Evolutionary conservation across 139 green algal species (phyloP).

Genomic region (Chlamydomonas schloesseri): DNA sequence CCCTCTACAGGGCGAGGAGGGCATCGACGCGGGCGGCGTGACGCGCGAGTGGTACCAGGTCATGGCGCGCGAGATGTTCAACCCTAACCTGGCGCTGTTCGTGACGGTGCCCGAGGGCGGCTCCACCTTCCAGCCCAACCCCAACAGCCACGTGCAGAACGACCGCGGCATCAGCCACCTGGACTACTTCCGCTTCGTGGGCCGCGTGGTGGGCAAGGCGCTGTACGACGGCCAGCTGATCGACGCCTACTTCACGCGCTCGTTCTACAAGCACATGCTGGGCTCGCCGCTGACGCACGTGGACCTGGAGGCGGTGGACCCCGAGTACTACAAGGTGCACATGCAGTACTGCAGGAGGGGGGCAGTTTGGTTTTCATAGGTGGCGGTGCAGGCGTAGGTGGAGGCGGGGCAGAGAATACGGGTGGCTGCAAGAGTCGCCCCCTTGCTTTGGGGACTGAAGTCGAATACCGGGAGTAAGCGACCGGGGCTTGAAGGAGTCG

Average conservation of each 20-base stretch:
- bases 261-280: constrained; percentile 99
- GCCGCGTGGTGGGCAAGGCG: constrained; percentile 88
- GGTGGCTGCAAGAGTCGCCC: no score
- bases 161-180: constrained; percentile 93
- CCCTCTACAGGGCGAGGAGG: constrained; percentile 87
- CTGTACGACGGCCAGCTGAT: constrained; percentile 93
- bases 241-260: constrained; percentile 98
- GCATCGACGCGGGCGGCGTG: constrained; percentile 96
- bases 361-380: constrained; percentile 90
- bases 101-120: constrained; percentile 82
- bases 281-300: constrained; percentile 89
- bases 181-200: constrained; percentile 94
- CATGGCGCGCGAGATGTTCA: constrained; percentile 97
- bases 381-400: no score
- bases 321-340: constrained; percentile 90
- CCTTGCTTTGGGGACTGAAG: no score
- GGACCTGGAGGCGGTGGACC: constrained; percentile 98
- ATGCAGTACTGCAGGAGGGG: constrained; percentile 45
- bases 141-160: constrained; percentile 90
- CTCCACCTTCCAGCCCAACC: constrained; percentile 98
- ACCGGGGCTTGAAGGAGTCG: no score
- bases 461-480: no score
- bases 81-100: constrained; percentile 94
- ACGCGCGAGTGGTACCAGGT: constrained; percentile 97
- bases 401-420: no score